A percentile compares a stretch with the other conserved stretches of the same genome.
Conservation (phyloP, 805 yeast species). For the Metschnikowia sp. region DNA sequence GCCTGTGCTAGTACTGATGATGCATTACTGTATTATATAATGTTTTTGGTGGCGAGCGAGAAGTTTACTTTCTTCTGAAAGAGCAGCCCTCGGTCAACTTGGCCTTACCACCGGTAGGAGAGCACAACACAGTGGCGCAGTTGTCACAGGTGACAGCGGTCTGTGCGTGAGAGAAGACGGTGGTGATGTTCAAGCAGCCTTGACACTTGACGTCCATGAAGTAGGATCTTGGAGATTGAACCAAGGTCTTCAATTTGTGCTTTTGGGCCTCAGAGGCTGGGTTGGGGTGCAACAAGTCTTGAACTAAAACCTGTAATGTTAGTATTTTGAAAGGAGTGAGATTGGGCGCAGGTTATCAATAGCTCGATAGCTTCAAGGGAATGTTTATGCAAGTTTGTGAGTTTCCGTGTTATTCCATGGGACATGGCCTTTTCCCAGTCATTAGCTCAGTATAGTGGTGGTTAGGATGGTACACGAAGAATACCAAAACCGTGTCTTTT, state of each 20-base stretch:
- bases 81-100: conserved; percentile 42
- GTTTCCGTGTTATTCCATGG: too few relatives aligned
- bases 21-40: conserved; percentile 12
- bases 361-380: too few relatives aligned
- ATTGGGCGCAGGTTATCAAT: too few relatives aligned
- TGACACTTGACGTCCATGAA: conserved; percentile 43
- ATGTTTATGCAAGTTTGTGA: too few relatives aligned
- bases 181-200: conserved; percentile 41
- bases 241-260: conserved; percentile 39
- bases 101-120: conserved; percentile 44
- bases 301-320: conserved; percentile 36
- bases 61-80: conserved; percentile 36
- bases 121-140: conserved; percentile 39
- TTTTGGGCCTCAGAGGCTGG: conserved; percentile 36
- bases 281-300: conserved; percentile 41
- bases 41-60: conserved; percentile 8
- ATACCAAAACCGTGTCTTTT: too few relatives aligned
- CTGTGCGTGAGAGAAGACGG: conserved; percentile 42
- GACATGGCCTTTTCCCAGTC: too few relatives aligned
- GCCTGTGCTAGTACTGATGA: conserved; percentile 4
- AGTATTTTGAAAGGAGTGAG: conserved; percentile 7
- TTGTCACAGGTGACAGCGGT: conserved; percentile 42
- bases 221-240: conserved; percentile 40
- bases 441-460: too few relatives aligned
- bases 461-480: too few relatives aligned